phyloP scores from a whole-genome alignment of 176 grass and related monocot species.

The Avena insularis region DNA sequence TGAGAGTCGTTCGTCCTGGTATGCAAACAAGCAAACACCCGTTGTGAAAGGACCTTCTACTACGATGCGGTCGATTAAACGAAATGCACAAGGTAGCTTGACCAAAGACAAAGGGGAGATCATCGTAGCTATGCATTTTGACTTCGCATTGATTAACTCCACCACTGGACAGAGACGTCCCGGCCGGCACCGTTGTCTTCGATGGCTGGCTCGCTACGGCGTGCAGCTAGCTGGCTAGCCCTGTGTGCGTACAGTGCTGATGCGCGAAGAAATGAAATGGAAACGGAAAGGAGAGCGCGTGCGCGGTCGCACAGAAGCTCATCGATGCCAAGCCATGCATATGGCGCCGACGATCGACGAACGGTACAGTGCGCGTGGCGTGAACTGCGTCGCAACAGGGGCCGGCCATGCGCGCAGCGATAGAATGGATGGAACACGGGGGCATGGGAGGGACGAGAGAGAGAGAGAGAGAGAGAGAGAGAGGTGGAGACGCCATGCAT shows the following conservation, averaged over 20 bases:
- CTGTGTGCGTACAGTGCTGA: not conserved
- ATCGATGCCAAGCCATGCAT: not conserved
- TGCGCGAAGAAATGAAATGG: not conserved
- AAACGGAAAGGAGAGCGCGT: not conserved
- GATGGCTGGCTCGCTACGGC: not conserved
- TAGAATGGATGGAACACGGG: constrained; percentile 7
- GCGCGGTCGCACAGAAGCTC: not conserved
- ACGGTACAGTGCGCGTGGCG: constrained; percentile 8
- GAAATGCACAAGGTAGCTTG: no score
- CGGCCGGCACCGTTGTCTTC: not conserved
- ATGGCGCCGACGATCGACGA: not conserved
- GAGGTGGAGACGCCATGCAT: constrained; percentile 10
- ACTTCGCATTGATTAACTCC: constrained; percentile 14
- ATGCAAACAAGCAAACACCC: no score
- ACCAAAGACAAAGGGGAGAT: no score
- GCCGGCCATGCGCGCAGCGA: constrained; percentile 4
- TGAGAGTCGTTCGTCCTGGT: no score
- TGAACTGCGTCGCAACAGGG: not conserved
- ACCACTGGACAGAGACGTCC: not conserved
- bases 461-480: not conserved
- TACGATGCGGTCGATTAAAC: no score
- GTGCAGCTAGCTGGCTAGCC: not conserved
- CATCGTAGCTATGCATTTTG: no score
- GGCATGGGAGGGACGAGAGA: constrained; percentile 22
- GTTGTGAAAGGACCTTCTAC: no score